phyloP scores from a whole-genome alignment of 2,329 filamentous ascomycete genomes.

The Clarireedia homoeocarpa region DNA sequence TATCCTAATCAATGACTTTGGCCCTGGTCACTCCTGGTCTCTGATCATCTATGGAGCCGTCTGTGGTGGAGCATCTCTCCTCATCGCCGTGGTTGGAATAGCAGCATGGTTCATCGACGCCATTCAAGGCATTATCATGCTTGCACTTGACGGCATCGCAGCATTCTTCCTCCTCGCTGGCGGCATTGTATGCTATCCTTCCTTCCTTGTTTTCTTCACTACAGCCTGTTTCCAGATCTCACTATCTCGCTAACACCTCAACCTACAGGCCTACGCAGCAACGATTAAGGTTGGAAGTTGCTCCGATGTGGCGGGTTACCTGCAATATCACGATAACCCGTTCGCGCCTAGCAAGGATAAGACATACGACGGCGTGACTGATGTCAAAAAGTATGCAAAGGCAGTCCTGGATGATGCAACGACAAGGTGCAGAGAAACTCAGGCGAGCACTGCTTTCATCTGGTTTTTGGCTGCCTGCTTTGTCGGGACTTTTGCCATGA shows the following conservation, averaged over 20 bases:
- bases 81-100: constrained; percentile 18
- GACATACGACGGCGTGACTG: neutral
- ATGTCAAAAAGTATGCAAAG: neutral
- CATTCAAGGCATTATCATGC: constrained; percentile 20
- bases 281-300: constrained; percentile 21
- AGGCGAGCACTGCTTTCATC: constrained; percentile 67
- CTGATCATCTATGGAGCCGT: constrained; percentile 22
- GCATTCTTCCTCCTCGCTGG: constrained; percentile 24
- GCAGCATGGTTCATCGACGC: constrained; percentile 19
- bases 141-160: constrained; percentile 19
- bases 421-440: constrained; percentile 60
- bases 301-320: neutral
- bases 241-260: too few relatives aligned
- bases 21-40: constrained; percentile 15
- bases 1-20: constrained; percentile 19
- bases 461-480: constrained; percentile 68
- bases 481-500: constrained; percentile 41
- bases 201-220: neutral
- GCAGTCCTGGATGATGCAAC: neutral
- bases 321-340: constrained; percentile 8
- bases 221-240: too few relatives aligned
- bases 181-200: constrained; percentile 19
- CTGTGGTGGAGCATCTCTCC: constrained; percentile 20
- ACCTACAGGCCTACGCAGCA: constrained; percentile 21
- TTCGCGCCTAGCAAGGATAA: constrained; percentile 10